These are phyloP conservation scores for Lolium perenne DNA, from an alignment of 176 grass and related monocot genomes.

Conservation along the genomic window DNA sequence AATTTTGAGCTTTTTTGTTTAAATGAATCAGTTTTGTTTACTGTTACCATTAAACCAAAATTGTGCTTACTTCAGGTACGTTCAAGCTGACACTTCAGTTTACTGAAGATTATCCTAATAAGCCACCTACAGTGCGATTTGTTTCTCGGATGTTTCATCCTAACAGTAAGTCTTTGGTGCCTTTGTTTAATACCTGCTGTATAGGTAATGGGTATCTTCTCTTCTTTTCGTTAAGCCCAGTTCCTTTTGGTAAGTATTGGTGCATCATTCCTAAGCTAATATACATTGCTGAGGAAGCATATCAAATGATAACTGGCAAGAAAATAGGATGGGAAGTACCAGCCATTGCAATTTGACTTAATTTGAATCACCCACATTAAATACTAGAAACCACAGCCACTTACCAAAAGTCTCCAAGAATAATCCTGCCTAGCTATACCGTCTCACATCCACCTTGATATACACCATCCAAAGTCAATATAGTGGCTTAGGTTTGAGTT, in stretches of 20 bases:
- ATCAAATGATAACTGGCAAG: background rate
- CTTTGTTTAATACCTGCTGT: background rate
- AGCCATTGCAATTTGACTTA: background rate
- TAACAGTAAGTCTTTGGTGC: conserved; percentile 44
- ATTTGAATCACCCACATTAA: background rate
- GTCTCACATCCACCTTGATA: background rate
- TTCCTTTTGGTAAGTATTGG: background rate
- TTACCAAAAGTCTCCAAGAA: background rate
- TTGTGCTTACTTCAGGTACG: conserved; percentile 40
- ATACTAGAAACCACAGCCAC: background rate
- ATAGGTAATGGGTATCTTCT: background rate
- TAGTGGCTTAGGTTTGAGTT: background rate
- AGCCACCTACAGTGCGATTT: conserved; percentile 60
- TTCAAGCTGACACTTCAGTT: conserved; percentile 63
- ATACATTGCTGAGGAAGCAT: background rate
- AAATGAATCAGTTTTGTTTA: background rate
- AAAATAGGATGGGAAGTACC: conserved; percentile 9
- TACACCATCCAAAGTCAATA: background rate
- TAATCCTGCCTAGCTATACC: background rate
- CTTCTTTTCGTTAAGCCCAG: background rate
- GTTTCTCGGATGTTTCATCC: conserved; percentile 66
- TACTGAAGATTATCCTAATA: conserved; percentile 64
- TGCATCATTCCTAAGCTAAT: background rate
- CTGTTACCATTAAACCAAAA: conserved; percentile 16
- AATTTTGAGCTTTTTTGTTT: background rate